Conservation (phyloP, 176 grass and related monocot genomes). For the Tuctoria greenei region DNA sequence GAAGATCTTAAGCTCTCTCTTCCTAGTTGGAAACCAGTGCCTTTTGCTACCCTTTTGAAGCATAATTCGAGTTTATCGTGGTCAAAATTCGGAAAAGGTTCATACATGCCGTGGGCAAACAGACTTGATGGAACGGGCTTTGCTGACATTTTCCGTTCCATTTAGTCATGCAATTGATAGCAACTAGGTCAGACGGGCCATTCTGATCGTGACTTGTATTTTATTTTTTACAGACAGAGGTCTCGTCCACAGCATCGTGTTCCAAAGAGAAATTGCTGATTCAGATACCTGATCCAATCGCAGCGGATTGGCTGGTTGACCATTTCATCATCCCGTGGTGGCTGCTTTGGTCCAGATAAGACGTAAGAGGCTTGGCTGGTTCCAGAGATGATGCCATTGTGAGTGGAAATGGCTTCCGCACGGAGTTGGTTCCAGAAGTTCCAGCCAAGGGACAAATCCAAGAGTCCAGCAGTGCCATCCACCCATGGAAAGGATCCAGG, state of each 20-base stretch:
- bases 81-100: slow-evolving; percentile 6
- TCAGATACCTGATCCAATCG: slow-evolving; percentile 35
- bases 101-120: slow-evolving; percentile 11
- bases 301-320: slow-evolving; percentile 38
- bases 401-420: slow-evolving; percentile 79
- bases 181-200: slow-evolving; percentile 12
- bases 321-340: slow-evolving; percentile 21
- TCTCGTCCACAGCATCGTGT: slow-evolving; percentile 29
- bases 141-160: slow-evolving; percentile 21
- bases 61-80: neutral
- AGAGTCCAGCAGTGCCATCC: slow-evolving; percentile 42
- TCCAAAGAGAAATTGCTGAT: slow-evolving; percentile 38
- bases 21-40: neutral
- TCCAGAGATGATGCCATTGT: slow-evolving; percentile 56
- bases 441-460: slow-evolving; percentile 65
- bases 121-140: neutral
- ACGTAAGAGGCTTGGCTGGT: slow-evolving; percentile 8
- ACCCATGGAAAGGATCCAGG: slow-evolving; percentile 71
- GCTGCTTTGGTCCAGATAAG: slow-evolving; percentile 4
- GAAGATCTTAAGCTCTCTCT: slow-evolving; percentile 24
- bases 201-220: slow-evolving; percentile 32
- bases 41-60: neutral
- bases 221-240: slow-evolving; percentile 38
- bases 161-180: neutral
- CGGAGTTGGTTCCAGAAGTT: slow-evolving; percentile 94